Conservation (phyloP, 208 protist species). For the Vickermania ingenoplastis region DNA sequence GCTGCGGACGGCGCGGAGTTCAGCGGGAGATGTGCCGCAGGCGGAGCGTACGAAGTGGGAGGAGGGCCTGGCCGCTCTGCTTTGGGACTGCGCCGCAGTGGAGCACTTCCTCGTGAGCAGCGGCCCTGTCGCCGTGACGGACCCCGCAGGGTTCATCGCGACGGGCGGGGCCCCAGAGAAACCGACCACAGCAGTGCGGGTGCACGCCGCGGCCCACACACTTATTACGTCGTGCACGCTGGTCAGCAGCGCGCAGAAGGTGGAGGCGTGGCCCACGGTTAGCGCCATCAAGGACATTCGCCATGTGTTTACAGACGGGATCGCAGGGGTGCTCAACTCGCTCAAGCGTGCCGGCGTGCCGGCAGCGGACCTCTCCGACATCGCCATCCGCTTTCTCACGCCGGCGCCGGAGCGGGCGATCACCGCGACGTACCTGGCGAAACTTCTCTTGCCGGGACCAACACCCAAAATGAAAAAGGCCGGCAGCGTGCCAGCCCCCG, state of each 20-base stretch:
- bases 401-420: neutral
- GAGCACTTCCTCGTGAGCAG: conserved; percentile 18
- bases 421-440: neutral
- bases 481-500: neutral
- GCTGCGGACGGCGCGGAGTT: neutral
- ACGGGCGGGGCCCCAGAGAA: conserved; percentile 5
- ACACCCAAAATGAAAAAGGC: no score
- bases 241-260: neutral
- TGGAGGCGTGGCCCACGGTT: conserved; percentile 4
- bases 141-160: conserved; percentile 18
- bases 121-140: conserved; percentile 11
- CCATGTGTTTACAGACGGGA: neutral
- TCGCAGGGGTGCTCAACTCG: neutral
- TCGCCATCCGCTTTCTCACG: neutral
- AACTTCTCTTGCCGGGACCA: neutral
- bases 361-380: neutral
- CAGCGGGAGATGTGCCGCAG: no score
- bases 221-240: neutral
- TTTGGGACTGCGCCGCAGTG: conserved; percentile 12
- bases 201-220: conserved; percentile 6
- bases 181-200: neutral
- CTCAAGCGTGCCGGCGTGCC: neutral
- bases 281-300: neutral
- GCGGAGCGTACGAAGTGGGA: conserved; percentile 2
- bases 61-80: conserved; percentile 4